Percentiles rank a stretch among this genome's conserved stretches.
phyloP scores from a whole-genome alignment of 140 eudicot genomes.

The Cichorium intybus region DNA sequence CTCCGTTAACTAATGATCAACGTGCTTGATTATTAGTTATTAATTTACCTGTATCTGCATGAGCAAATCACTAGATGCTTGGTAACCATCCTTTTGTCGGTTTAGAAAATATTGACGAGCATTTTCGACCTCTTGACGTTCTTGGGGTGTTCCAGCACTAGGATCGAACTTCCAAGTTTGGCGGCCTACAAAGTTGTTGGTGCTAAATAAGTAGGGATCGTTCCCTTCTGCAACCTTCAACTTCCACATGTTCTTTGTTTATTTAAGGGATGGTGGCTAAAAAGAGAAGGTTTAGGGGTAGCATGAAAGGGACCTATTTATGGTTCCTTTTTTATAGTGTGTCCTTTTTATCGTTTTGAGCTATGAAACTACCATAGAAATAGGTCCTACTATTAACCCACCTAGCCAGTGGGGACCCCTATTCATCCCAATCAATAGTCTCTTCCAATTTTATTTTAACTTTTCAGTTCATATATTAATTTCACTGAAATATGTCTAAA shows the following conservation, averaged over 20 bases:
- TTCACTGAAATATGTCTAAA: no score
- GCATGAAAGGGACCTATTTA: neutral
- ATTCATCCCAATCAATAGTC: no score
- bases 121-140: slow-evolving; percentile 7
- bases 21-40: neutral
- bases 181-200: slow-evolving; percentile 46
- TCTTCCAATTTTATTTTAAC: no score
- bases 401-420: no score
- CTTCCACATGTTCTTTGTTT: slow-evolving; percentile 36
- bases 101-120: slow-evolving; percentile 15
- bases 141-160: neutral
- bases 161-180: slow-evolving; percentile 46
- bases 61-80: slow-evolving; percentile 7
- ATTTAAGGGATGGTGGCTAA: neutral
- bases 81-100: slow-evolving; percentile 10
- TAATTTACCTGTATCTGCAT: slow-evolving; percentile 1
- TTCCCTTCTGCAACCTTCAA: slow-evolving; percentile 46
- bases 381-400: no score
- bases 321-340: neutral
- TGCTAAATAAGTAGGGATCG: slow-evolving; percentile 44
- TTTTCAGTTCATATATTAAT: no score
- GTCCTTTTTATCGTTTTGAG: no score
- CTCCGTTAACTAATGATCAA: no score
- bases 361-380: no score
- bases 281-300: neutral